phyloP scores from a whole-genome alignment of 2,329 filamentous ascomycete genomes.

The Lasiodiplodia sp. region DNA sequence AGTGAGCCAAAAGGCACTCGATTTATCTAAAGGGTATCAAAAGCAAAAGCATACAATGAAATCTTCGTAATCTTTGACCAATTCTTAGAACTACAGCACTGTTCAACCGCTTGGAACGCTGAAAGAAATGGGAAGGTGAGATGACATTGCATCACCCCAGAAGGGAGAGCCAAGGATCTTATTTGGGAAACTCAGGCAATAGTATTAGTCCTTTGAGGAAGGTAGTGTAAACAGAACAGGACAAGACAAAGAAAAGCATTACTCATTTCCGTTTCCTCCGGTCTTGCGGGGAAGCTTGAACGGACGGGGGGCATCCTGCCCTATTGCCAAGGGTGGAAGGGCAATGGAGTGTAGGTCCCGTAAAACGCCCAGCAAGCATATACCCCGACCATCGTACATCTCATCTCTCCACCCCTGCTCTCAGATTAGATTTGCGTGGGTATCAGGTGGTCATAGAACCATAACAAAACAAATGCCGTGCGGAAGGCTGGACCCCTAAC shows the following conservation, averaged over 20 bases:
- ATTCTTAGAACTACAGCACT: neutral
- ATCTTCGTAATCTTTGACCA: neutral
- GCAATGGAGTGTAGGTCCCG: neutral
- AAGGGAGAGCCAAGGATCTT: neutral
- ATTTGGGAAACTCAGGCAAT: neutral
- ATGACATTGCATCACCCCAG: neutral
- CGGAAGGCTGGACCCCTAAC: neutral
- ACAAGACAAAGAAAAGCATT: slow-evolving; percentile 14
- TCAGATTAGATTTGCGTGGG: slow-evolving; percentile 4
- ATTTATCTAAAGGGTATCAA: neutral
- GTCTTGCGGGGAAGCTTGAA: neutral
- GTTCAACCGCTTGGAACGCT: neutral
- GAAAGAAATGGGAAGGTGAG: neutral
- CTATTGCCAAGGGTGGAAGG: neutral
- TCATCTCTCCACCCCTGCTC: slow-evolving; percentile 6
- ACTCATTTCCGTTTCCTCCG: slow-evolving; percentile 11
- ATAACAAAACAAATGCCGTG: neutral
- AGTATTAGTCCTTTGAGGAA: neutral
- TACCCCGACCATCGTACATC: slow-evolving; percentile 6
- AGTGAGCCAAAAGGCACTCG: neutral
- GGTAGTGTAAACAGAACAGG: neutral
- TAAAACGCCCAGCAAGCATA: neutral
- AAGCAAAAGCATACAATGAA: neutral
- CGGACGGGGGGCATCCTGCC: neutral
- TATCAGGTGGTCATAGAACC: slow-evolving; percentile 8